These are phyloP conservation scores for Stagonosporopsis vannaccii DNA, from an alignment of 2,329 filamentous ascomycete genomes.

Conservation along the genomic window DNA sequence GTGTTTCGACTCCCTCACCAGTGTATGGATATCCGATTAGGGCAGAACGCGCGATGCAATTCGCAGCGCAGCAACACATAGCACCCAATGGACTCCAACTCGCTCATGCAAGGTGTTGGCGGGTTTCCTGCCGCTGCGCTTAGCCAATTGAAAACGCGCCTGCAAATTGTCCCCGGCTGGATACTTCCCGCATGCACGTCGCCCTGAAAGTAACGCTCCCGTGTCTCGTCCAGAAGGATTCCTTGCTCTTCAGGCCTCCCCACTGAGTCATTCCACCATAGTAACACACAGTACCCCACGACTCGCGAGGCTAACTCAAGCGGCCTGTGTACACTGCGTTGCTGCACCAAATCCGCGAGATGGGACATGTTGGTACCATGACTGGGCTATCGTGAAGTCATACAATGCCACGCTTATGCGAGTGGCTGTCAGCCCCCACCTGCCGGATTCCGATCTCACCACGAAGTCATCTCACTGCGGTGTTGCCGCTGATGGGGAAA, in stretches of 20 bases:
- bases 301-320: not conserved
- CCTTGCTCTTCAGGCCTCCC: conserved; percentile 7
- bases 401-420: not conserved
- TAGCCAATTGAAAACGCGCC: not conserved
- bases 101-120: not conserved
- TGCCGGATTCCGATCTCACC: conserved; percentile 10
- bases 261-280: conserved; percentile 5
- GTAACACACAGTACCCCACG: not conserved
- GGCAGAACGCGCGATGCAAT: conserved; percentile 2
- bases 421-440: conserved; percentile 19
- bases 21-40: not conserved
- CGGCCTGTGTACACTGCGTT: not conserved
- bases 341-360: not conserved
- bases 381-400: not conserved
- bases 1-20: not conserved
- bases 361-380: not conserved
- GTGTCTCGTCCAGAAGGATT: conserved; percentile 9
- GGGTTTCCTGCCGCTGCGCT: not conserved
- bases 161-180: not conserved
- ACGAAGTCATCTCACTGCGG: not conserved
- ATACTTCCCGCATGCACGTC: not conserved
- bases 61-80: not conserved
- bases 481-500: not conserved
- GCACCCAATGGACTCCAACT: not conserved
- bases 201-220: not conserved